Evolutionary conservation across 2,329 filamentous ascomycete genomes (phyloP).

Genomic region (Sarocladiaceae sp.): DNA sequence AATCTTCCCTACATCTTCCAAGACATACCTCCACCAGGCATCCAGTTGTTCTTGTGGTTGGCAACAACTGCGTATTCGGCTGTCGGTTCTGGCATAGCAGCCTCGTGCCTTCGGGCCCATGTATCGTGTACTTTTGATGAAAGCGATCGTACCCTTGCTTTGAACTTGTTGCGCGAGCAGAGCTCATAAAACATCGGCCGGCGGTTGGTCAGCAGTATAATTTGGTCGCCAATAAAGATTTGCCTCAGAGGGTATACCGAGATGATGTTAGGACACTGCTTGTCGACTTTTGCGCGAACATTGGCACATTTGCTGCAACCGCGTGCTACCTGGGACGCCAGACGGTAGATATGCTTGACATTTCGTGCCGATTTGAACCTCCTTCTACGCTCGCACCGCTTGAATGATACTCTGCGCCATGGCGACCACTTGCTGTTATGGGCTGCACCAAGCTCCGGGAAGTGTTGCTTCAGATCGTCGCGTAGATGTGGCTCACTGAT

Average conservation of each 20-base stretch:
- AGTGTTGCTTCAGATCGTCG: not conserved
- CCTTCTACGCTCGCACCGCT: not conserved
- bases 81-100: too few species aligned
- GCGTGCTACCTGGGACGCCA: constrained; percentile 25
- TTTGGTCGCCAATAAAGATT: constrained; percentile 23
- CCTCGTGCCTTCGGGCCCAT: too few species aligned
- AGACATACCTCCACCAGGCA: too few species aligned
- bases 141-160: too few species aligned
- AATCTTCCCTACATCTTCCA: too few species aligned
- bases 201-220: constrained; percentile 29
- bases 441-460: not conserved
- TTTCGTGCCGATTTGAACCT: not conserved
- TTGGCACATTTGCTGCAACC: constrained; percentile 25
- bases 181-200: not conserved
- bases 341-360: constrained; percentile 14
- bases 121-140: too few species aligned
- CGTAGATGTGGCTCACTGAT: not conserved
- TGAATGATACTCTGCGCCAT: not conserved
- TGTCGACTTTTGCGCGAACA: constrained; percentile 14
- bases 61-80: too few species aligned
- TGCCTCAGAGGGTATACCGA: constrained; percentile 12
- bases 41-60: too few species aligned
- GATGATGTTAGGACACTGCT: constrained; percentile 13
- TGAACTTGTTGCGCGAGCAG: too few species aligned
- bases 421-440: not conserved